Evolutionary conservation across 371 early-diverging fungal genomes (phyloP), one percentile per base, ranked within the genome.

Genomic region (Mucor sp.): DNA sequence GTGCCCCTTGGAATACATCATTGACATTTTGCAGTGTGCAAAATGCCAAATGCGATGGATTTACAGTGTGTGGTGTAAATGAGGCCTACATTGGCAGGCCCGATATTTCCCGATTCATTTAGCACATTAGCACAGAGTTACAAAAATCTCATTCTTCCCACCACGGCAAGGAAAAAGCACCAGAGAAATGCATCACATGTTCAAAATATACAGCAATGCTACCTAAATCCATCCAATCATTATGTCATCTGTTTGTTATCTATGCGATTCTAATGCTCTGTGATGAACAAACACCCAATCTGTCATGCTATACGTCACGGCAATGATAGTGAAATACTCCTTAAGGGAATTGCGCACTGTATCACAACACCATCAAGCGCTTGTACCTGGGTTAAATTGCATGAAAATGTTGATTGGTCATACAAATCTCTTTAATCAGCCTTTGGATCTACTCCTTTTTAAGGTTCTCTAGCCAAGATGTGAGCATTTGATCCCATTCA

Each of bases 51-150:
- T 53, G 53, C 5, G 27, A 25, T 53, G 4, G 3, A 53, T 25
- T 41, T 53, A 53, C 53, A 53, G 21, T 21, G 47, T 47, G 47
- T 47, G 47, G n/a, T 47, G 47, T 27, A 53, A 53, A 53, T 53
- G 23, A 25, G 9, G 53, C 53, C 27, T 25, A 53, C 27, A 27
- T 12, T 53, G 12, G 0, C 25, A 17, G 21, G 53, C 53, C 53
- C 53, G 53, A 53, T 27, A 14, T 53, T 53, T 53, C 27, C 53
- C 53, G 53, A 53, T 14, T 53, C 53, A 25, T 53, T 53, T 53
- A 53, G 23, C 15, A 53, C 23, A 53, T 14, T 27, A 14, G n/a
- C 6, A 14, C 25, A 27, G 25, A 53, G 23, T 21, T 21, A 48
- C n/a, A 48, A 48, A 48, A 48, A 48, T 9, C 48, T 21, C 25